Evolutionary conservation across 2,329 filamentous ascomycete genomes (phyloP).

Genomic region (Apiospora hydei): DNA sequence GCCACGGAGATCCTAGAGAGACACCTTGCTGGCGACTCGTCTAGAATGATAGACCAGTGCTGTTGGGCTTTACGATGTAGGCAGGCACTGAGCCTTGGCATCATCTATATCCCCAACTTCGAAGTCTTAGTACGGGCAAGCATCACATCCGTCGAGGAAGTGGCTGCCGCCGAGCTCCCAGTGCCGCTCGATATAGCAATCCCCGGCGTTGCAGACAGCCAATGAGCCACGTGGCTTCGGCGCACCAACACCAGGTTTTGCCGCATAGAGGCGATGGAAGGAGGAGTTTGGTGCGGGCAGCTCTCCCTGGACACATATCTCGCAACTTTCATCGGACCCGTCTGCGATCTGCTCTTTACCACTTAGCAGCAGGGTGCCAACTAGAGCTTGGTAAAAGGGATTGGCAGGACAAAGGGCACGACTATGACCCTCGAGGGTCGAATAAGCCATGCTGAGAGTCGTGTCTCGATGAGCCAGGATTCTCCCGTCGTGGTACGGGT

Average conservation of each 20-base stretch:
- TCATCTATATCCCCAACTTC: not conserved
- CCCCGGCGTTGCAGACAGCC: too few species aligned
- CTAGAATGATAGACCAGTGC: not conserved
- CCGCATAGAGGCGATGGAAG: not conserved
- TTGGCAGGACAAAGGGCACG: fast-evolving
- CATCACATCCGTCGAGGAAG: not conserved
- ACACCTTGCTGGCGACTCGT: not conserved
- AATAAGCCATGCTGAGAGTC: not conserved
- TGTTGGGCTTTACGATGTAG: not conserved
- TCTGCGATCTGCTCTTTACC: not conserved
- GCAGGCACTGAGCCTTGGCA: not conserved
- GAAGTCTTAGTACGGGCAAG: not conserved
- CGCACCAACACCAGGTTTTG: not conserved
- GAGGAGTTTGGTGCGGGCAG: not conserved
- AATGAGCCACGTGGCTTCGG: not conserved
- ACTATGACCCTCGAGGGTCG: not conserved
- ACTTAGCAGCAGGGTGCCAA: not conserved
- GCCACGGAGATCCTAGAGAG: not conserved
- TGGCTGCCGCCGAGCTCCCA: not conserved
- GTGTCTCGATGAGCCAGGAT: not conserved
- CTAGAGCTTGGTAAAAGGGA: not conserved
- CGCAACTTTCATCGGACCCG: too few species aligned
- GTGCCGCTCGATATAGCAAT: not conserved
- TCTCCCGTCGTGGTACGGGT: not conserved
- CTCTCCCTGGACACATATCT: not conserved